Evolutionary conservation across 495 filamentous ascomycete genomes (phyloP).

Genomic region (Talaromyces proteolyticus): DNA sequence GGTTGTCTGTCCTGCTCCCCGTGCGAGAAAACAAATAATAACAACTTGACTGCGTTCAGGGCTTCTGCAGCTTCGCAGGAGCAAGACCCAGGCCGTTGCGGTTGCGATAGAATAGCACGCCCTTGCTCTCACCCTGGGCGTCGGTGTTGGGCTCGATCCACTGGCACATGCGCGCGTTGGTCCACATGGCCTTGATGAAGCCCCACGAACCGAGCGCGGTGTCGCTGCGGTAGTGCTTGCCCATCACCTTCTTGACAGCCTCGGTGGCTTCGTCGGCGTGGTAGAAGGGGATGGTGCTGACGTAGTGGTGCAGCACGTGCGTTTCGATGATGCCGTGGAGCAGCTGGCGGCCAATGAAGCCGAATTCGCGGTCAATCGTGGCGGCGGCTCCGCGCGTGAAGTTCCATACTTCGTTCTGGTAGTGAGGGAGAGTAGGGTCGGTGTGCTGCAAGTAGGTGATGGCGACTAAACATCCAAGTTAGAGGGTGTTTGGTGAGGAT

Average conservation of each 20-base stretch:
- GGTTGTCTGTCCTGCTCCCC: no score
- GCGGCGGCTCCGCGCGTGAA: conserved; percentile 52
- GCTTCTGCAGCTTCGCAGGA: conserved; percentile 41
- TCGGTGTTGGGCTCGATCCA: conserved; percentile 62
- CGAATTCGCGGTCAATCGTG: conserved; percentile 57
- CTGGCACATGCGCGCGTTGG: conserved; percentile 44
- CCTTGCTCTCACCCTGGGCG: conserved; percentile 46
- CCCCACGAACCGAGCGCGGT: conserved; percentile 44
- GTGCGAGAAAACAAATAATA: background rate
- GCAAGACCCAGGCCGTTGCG: conserved; percentile 66
- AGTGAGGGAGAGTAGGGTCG: conserved; percentile 53
- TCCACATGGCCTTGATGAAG: conserved; percentile 52
- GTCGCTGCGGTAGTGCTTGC: conserved; percentile 49
- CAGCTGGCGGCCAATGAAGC: conserved; percentile 51
- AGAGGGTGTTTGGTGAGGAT: background rate
- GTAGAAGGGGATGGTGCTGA: conserved; percentile 58
- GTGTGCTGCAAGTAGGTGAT: conserved; percentile 60
- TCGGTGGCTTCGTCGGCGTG: conserved; percentile 56
- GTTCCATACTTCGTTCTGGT: conserved; percentile 49
- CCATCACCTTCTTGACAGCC: conserved; percentile 53
- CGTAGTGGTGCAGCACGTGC: conserved; percentile 56
- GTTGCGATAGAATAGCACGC: conserved; percentile 54
- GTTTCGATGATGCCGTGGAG: conserved; percentile 60
- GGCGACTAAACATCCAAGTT: conserved; percentile 34
- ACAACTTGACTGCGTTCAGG: background rate